Evolutionary conservation across 345 rosid species (phyloP).

Genomic region (Moricandia arvensis): DNA sequence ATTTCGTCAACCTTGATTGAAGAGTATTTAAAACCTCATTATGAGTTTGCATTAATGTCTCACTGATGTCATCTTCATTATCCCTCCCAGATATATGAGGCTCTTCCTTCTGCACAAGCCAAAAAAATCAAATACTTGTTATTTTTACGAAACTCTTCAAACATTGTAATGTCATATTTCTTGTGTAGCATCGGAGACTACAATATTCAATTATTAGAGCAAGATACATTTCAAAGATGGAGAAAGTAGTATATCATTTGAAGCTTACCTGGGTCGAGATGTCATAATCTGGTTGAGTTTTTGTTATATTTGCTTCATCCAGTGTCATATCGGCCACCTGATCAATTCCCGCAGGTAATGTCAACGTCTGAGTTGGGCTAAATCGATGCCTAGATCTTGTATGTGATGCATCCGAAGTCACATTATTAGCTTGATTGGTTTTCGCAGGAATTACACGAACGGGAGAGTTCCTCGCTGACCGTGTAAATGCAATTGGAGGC

Average conservation of each 20-base stretch:
- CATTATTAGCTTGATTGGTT: conserved; percentile 11
- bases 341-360: conserved; percentile 18
- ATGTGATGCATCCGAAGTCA: conserved; percentile 22
- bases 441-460: conserved; percentile 20
- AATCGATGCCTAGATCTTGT: conserved; percentile 31
- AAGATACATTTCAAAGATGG: conserved; percentile 2
- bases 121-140: conserved; percentile 24
- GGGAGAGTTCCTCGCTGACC: conserved; percentile 34
- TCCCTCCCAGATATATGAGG: conserved; percentile 61
- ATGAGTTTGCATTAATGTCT: conserved; percentile 72
- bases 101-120: conserved; percentile 55
- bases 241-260: background rate
- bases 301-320: conserved; percentile 29
- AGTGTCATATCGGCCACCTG: conserved; percentile 32
- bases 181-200: background rate
- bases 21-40: conserved; percentile 69
- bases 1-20: conserved; percentile 81
- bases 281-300: conserved; percentile 27
- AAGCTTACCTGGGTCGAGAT: conserved; percentile 27
- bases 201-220: background rate
- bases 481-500: conserved; percentile 22
- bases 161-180: conserved; percentile 2
- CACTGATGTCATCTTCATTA: conserved; percentile 47
- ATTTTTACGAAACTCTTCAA: conserved; percentile 3
- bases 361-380: conserved; percentile 27